Evolutionary conservation across 768 basidiomycete genomes (phyloP), one percentile per base, ranked within the genome.

Genomic region (Paxillus rubicundulus): DNA sequence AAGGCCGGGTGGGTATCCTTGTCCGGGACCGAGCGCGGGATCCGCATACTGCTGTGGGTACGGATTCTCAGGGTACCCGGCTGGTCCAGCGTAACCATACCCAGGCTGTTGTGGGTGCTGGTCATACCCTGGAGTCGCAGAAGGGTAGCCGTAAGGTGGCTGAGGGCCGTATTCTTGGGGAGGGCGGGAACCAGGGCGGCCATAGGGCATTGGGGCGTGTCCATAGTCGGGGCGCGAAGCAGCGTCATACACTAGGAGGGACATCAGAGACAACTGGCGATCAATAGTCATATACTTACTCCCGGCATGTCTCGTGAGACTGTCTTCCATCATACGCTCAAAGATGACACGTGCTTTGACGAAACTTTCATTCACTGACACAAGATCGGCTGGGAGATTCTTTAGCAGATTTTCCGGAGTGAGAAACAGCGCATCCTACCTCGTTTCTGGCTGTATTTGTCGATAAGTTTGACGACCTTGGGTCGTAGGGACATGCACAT

Each of bases 401-500:
- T 9, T 40, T 49, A 50, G 38, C 16, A 36, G 7, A 41, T 44
- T 18, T 39, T 38, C 48, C 24, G 21, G 18, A 30, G 24, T 4
- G 44, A 49, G 34, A 1, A 45, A 56, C 41, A 48, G 47, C 16
- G 17, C 32, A 30, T 28, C 70, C 48, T 49, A 82, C 78, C 80
- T 71, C 93, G 79, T 74, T 98, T 97, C 75, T 96, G 93, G 61
- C 88, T 93, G 65, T 98, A 98, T 74, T 94, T 97, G 67, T 97
- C 93, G 56, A 98, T 97, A 49, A 98, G 72, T 64, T 94, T 93
- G 55, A 97, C 94, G 57, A 98, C 96, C 77, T 93, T 95, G 7
- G 94, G 94, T 41, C 95, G 80, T 37, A 97, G 71, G 4, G 86
- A 80, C 86, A 98, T 94, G 61, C 88, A 87, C 20, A 85, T 83